Conservation (phyloP, 495 filamentous ascomycete species). For the Penicillium nucicola region DNA sequence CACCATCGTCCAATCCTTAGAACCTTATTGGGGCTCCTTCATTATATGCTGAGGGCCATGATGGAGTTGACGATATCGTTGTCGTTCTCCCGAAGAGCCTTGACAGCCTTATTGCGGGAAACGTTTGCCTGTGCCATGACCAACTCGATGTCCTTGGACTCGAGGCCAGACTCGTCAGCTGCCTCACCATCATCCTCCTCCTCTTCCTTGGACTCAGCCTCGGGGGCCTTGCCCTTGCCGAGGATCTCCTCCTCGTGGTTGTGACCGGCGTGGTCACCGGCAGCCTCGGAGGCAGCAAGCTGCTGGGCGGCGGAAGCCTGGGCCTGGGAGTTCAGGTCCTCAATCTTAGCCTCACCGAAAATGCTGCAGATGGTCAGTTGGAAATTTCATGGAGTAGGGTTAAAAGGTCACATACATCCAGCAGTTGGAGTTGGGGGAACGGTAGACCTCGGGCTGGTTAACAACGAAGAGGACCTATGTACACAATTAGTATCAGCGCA, state of each 20-base stretch:
- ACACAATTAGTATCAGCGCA: background rate
- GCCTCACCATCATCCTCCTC: conserved; percentile 96
- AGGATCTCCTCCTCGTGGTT: conserved; percentile 72
- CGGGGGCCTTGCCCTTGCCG: conserved; percentile 75
- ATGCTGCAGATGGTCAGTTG: conserved; percentile 58
- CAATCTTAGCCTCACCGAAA: conserved; percentile 99
- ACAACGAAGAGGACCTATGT: conserved; percentile 95
- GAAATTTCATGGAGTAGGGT: background rate
- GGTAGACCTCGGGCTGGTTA: conserved; percentile 99
- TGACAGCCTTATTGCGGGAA: conserved; percentile 95
- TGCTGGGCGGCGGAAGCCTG: conserved; percentile 92
- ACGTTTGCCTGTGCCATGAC: conserved; percentile 98
- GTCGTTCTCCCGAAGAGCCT: conserved; percentile 97
- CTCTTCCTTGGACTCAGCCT: conserved; percentile 70
- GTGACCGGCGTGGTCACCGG: conserved; percentile 73
- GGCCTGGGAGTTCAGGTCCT: conserved; percentile 97
- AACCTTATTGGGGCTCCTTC: conserved; percentile 11
- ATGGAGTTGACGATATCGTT: conserved; percentile 99
- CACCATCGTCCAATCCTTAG: conserved; percentile 33
- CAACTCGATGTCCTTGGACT: conserved; percentile 98
- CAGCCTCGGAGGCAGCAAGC: conserved; percentile 75
- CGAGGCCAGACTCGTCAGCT: conserved; percentile 87
- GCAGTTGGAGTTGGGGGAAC: conserved; percentile 95
- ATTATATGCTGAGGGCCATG: conserved; percentile 97
- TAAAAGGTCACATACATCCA: conserved; percentile 74